These are phyloP conservation scores for Maudiozyma barnettii DNA, from an alignment of 805 yeast species.

Conservation along the genomic window DNA sequence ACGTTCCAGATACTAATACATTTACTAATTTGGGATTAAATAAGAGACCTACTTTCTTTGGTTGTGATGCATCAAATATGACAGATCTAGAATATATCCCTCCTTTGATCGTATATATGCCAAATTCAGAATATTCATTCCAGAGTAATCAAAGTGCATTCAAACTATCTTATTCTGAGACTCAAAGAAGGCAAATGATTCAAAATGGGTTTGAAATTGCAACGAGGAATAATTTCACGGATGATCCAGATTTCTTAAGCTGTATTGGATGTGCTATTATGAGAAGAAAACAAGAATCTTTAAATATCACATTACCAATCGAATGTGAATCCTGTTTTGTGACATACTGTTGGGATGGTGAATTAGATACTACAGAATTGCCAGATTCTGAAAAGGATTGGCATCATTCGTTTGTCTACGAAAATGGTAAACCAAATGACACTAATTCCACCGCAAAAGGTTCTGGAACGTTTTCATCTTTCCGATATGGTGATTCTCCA, in stretches of 20 bases:
- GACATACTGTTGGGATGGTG: conserved; percentile 57
- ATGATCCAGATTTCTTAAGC: conserved; percentile 58
- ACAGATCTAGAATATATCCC: conserved; percentile 50
- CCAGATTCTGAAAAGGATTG: conserved; percentile 10
- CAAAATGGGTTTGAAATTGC: conserved; percentile 67
- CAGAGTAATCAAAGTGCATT: conserved; percentile 64
- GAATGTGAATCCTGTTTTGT: conserved; percentile 67
- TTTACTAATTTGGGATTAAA: conserved; percentile 54
- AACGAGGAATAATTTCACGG: conserved; percentile 54
- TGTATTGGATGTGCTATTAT: conserved; percentile 80
- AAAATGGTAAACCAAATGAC: conserved; percentile 4
- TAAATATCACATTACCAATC: conserved; percentile 45
- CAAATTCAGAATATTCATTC: conserved; percentile 60
- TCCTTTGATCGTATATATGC: conserved; percentile 69
- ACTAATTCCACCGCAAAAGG: neutral
- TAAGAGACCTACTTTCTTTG: conserved; percentile 69
- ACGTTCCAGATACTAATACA: conserved; percentile 62
- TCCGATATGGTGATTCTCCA: conserved; percentile 1
- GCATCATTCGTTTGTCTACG: conserved; percentile 13
- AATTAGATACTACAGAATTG: conserved; percentile 30
- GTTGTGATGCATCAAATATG: conserved; percentile 61
- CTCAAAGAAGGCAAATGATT: conserved; percentile 51
- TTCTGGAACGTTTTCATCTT: neutral
- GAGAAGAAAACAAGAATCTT: conserved; percentile 67
- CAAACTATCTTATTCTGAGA: conserved; percentile 50